Percentiles rank a stretch among this genome's conserved stretches.
Evolutionary conservation across 2,329 filamentous ascomycete species (phyloP).

Genomic region (Gnomoniopsis smithogilvyi): DNA sequence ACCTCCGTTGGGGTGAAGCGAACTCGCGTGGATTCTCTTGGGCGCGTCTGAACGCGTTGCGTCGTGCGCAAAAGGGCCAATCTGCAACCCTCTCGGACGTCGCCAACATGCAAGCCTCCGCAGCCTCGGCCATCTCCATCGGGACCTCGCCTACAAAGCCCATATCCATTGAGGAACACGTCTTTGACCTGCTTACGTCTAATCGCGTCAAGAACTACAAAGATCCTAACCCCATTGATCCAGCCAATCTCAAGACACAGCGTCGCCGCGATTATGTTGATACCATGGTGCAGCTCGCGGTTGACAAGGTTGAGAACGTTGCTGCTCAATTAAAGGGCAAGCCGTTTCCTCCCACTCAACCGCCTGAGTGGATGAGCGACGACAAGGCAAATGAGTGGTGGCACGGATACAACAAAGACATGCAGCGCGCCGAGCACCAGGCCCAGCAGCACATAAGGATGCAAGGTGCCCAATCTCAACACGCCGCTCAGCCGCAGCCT

Average conservation of each 20-base stretch:
- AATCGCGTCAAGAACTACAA: conserved; percentile 41
- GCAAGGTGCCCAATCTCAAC: neutral
- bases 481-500: conserved; percentile 8
- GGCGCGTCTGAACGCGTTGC: conserved; percentile 40
- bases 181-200: conserved; percentile 41
- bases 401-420: conserved; percentile 40
- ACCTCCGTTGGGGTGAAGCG: conserved; percentile 45
- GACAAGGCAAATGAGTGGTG: conserved; percentile 51
- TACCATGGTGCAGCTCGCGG: conserved; percentile 38
- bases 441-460: conserved; percentile 17
- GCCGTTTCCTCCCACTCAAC: conserved; percentile 47
- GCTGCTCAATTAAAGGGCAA: conserved; percentile 40
- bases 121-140: conserved; percentile 27
- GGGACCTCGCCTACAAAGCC: conserved; percentile 19
- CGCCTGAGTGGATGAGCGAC: conserved; percentile 50
- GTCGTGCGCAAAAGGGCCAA: conserved; percentile 28
- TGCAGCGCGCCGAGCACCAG: conserved; percentile 20
- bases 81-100: neutral
- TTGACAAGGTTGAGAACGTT: conserved; percentile 39
- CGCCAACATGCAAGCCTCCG: conserved; percentile 2
- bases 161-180: conserved; percentile 36
- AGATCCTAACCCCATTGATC: conserved; percentile 37
- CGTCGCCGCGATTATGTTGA: conserved; percentile 40
- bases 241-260: conserved; percentile 28
- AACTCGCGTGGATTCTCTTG: conserved; percentile 40